Percentiles rank a stretch among this genome's conserved stretches.
These are phyloP conservation scores for Striga asiatica DNA, from an alignment of 257 asterid species.

Conservation along the genomic window DNA sequence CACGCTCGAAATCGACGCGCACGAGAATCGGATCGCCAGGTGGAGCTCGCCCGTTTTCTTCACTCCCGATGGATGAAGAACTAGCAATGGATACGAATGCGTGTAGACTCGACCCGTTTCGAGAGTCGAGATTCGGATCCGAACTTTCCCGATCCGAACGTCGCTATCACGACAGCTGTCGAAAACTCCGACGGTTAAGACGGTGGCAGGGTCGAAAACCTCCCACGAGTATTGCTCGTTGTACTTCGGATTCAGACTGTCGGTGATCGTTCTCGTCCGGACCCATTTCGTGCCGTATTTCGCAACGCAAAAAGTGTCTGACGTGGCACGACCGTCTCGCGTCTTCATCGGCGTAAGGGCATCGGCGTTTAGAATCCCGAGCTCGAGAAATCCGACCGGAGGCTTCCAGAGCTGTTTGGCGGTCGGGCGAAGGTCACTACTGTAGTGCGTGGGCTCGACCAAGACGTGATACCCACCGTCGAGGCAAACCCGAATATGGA, in stretches of 20 bases:
- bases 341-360: constrained; percentile 72
- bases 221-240: constrained; percentile 97
- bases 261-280: constrained; percentile 68
- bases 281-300: constrained; percentile 90
- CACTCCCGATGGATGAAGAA: constrained; percentile 79
- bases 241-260: constrained; percentile 75
- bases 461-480: constrained; percentile 97
- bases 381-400: constrained; percentile 61
- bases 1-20: constrained; percentile 55
- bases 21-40: constrained; percentile 76
- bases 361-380: constrained; percentile 63
- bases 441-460: constrained; percentile 75
- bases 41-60: constrained; percentile 93
- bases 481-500: constrained; percentile 67
- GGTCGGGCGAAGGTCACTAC: constrained; percentile 82
- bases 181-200: constrained; percentile 77
- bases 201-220: constrained; percentile 89
- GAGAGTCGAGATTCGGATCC: constrained; percentile 77
- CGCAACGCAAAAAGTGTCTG: constrained; percentile 79
- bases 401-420: constrained; percentile 91
- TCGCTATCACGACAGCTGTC: constrained; percentile 55
- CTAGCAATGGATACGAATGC: constrained; percentile 70
- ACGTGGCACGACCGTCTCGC: constrained; percentile 53
- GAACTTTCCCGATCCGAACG: constrained; percentile 63
- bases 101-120: constrained; percentile 74